Evolutionary conservation across 768 basidiomycete species (phyloP).

Genomic region (Tylopilus balloui): DNA sequence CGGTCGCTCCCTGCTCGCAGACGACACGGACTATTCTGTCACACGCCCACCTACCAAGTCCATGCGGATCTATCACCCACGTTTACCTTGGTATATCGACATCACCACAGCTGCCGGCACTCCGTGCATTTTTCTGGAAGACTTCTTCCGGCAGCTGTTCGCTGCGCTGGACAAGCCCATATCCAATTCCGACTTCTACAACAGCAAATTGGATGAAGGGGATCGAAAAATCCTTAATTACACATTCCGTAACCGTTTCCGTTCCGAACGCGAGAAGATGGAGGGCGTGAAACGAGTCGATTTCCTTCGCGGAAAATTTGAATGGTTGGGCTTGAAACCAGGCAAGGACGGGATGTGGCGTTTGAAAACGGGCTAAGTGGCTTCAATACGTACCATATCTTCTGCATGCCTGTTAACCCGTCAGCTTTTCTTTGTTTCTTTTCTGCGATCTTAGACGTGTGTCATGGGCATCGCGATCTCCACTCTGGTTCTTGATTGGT

Average conservation of each 20-base stretch:
- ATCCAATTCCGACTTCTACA: slow-evolving; percentile 53
- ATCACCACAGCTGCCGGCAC: slow-evolving; percentile 38
- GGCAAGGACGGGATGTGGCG: slow-evolving; percentile 61
- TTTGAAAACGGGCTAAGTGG: slow-evolving; percentile 46
- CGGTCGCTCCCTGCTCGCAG: slow-evolving; percentile 37
- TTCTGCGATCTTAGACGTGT: background rate
- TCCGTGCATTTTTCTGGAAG: slow-evolving; percentile 54
- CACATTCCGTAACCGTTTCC: slow-evolving; percentile 46
- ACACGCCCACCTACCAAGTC: slow-evolving; percentile 45
- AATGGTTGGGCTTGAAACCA: slow-evolving; percentile 52
- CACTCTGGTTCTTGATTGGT: background rate
- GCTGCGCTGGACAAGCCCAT: slow-evolving; percentile 43
- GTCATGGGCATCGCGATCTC: background rate
- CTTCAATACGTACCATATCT: background rate
- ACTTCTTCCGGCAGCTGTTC: slow-evolving; percentile 49
- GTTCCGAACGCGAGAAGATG: slow-evolving; percentile 29
- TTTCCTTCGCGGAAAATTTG: slow-evolving; percentile 49
- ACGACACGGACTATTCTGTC: slow-evolving; percentile 53
- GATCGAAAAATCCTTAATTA: slow-evolving; percentile 41
- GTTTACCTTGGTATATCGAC: slow-evolving; percentile 68
- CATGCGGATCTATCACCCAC: slow-evolving; percentile 54
- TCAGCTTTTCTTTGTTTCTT: slow-evolving; percentile 1
- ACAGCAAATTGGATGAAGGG: slow-evolving; percentile 46
- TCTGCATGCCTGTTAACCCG: background rate
- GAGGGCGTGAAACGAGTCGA: slow-evolving; percentile 55